Evolutionary conservation across 306 rosid genomes (phyloP).

Genomic region (Luffa acutangula): DNA sequence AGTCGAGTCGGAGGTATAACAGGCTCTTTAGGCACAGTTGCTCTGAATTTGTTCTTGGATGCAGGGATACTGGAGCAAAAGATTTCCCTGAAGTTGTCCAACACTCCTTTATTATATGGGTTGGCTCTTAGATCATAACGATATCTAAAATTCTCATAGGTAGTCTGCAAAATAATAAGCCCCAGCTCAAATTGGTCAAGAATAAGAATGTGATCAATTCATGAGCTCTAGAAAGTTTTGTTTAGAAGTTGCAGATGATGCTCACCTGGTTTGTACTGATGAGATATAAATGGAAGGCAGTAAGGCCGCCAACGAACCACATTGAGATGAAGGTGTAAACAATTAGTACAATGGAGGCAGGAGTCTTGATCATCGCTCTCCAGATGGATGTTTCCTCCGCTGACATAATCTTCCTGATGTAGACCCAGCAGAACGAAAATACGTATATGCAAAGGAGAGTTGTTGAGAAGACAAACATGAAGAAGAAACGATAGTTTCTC

Average conservation of each 20-base stretch:
- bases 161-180: constrained; percentile 48
- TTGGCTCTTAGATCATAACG: constrained; percentile 78
- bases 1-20: constrained; percentile 52
- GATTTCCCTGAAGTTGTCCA: constrained; percentile 73
- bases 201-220: neutral
- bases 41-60: constrained; percentile 84
- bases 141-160: constrained; percentile 89
- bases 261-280: constrained; percentile 92
- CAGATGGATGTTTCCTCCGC: constrained; percentile 60
- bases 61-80: constrained; percentile 56
- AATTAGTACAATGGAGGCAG: constrained; percentile 85
- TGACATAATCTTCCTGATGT: constrained; percentile 65
- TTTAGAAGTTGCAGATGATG: neutral
- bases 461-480: constrained; percentile 95
- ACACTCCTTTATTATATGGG: constrained; percentile 66
- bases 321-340: constrained; percentile 85
- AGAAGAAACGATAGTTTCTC: constrained; percentile 98
- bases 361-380: constrained; percentile 93
- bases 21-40: constrained; percentile 60
- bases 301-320: constrained; percentile 99
- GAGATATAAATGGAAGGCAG: constrained; percentile 96
- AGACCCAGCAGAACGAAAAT: constrained; percentile 93
- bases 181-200: neutral
- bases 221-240: neutral
- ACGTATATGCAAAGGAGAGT: constrained; percentile 90